Base-by-base conservation (phyloP, 345 rosid genomes). In the Dipteronia sinensis region DNA sequence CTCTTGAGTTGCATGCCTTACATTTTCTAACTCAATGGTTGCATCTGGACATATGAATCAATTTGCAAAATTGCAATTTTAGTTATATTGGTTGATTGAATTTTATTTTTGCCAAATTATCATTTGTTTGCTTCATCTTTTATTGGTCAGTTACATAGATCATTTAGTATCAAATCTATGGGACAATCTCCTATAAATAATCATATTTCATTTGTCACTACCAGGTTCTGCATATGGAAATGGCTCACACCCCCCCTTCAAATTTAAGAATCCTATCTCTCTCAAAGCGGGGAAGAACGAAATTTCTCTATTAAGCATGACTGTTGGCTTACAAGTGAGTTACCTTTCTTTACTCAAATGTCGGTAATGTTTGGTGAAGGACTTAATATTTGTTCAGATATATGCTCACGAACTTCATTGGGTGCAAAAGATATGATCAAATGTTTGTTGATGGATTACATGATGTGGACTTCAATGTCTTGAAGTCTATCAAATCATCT, bases 301-400 rank as follows among this genome's bases (percentile, higher is more conserved):
- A 56, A 89, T 96, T 71, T 90, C 92, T 72, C 67, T 96, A 46
- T 83, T 96, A 67, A 91, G 97, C 85, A 87, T 94, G 95, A 89
- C 95, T 7, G 97, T 96, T 73, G 99, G 99, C 81, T 82, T 92
- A 69, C 89, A 83, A 83, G 99, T 96, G 81, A 87, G 91, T 67
- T 69, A 31, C 72, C 61, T 76, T 55, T 74, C 75, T 55, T 3
- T 51, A 34, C 58, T 10, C 25, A 44, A 62, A 7, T 40, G 7
- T 23, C 16, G 6, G 49, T 49, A 64, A 61, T 61, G 42, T 59
- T 44, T 29, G 65, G 31, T 72, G 25, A 72, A 58, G 59, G 59
- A 69, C 74, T 40, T n/a, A 38, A 46, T 29, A 51, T 15, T 75
- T 59, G 27, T 67, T 66, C 47, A 4, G 13, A 59, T 15, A 73